Evolutionary conservation across 805 yeast genomes (phyloP), one percentile per base, ranked within the genome.

Genomic region (Candida anglica): DNA sequence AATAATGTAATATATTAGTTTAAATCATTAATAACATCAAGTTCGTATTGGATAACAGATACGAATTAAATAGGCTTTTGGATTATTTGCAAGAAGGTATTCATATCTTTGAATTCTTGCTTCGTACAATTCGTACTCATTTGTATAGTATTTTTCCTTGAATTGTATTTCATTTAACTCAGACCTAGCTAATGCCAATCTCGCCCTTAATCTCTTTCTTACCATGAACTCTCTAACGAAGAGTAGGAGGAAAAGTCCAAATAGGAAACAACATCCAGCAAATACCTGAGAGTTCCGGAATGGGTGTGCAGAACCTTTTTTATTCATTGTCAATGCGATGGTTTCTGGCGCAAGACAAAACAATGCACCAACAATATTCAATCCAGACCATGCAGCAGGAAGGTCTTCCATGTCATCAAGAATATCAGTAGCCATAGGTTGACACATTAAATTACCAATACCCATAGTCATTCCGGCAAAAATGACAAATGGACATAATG

Each of bases 201-300:
- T 39, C 27, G 35, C 36, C 5, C 36, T 37, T 11, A 77, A 40
- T 48, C 63, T 61, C 29, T 71, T 52, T 29, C 64, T 44, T 2
- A 80, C 73, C 36, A 72, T 60, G 61, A 66, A 63, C 41, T 77
- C 81, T 42, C 88, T 62, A 15, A 76, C 57, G 1, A 74, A 56
- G 2, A 75, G 38, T 34, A 72, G 53, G 3, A 75, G 5, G 8
- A 70, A 47, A 0, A 71, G 71, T 7, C 53, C 54, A n/a, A 70
- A 47, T 11, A 70, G 47, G 41, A 69, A 72, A 29, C 72, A 52
- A 14, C 66, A 46, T 2, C 84, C 86, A 4, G 77, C 70, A 50
- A 77, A 79, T 1, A 79, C 63, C 46, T 80, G 86, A 2, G 82
- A 68, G 42, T 79, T 69, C 23, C 73, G 54, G 43, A 72, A 81